These are phyloP conservation scores for Hymenoscyphus infarciens DNA, from an alignment of 2,329 filamentous ascomycete species.

Conservation along the genomic window DNA sequence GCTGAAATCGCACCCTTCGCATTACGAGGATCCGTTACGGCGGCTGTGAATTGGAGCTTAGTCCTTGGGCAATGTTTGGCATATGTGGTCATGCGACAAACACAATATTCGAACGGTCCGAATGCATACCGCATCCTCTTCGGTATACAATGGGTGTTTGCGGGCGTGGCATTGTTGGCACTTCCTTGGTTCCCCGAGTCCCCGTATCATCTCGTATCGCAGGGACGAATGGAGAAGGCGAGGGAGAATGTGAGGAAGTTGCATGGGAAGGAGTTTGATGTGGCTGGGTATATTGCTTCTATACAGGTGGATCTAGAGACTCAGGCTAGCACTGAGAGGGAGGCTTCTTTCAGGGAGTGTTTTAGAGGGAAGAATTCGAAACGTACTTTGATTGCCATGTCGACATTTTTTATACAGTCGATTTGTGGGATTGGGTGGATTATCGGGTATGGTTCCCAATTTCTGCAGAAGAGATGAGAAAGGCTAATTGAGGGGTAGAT, in stretches of 20 bases:
- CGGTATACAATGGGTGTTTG: conserved; percentile 48
- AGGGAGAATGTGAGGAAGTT: conserved; percentile 16
- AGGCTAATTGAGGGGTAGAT: conserved; percentile 10
- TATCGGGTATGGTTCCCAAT: conserved; percentile 27
- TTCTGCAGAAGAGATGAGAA: neutral
- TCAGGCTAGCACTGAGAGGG: neutral
- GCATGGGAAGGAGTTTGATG: conserved; percentile 8
- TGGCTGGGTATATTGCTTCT: conserved; percentile 6
- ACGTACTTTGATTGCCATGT: conserved; percentile 31
- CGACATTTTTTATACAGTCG: conserved; percentile 35
- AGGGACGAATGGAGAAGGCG: conserved; percentile 20
- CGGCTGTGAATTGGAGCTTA: conserved; percentile 27
- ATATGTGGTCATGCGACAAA: conserved; percentile 25
- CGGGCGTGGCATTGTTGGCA: conserved; percentile 41
- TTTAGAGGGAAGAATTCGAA: conserved; percentile 22
- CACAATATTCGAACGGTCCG: conserved; percentile 37
- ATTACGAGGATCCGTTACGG: conserved; percentile 23
- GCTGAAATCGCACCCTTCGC: conserved; percentile 25
- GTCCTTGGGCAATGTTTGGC: conserved; percentile 27
- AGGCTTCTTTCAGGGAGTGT: conserved; percentile 20
- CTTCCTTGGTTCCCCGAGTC: conserved; percentile 46
- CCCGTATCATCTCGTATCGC: conserved; percentile 44
- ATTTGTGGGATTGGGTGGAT: conserved; percentile 35
- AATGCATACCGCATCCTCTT: conserved; percentile 45
- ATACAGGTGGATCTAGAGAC: neutral